A percentile compares a stretch with the other conserved stretches of the same genome.
Conservation (phyloP, 495 filamentous ascomycete genomes). For the Xylaria flabelliformis region DNA sequence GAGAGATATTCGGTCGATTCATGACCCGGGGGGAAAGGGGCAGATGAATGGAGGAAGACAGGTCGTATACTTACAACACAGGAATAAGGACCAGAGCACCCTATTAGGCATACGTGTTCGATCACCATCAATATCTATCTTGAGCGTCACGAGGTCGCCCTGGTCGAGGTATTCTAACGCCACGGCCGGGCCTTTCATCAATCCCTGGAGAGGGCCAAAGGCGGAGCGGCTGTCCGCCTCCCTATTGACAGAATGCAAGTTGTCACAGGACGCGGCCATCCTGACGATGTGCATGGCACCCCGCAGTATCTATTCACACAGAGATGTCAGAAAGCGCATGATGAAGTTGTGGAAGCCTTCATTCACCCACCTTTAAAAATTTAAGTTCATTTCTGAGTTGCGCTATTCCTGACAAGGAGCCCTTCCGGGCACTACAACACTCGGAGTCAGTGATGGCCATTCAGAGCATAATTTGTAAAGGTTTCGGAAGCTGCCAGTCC, state of each 20-base stretch:
- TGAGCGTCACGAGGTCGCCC: neutral
- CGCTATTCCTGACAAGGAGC: rapidly evolving
- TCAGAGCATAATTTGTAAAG: too few species aligned
- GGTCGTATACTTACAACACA: neutral
- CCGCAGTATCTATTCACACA: neutral
- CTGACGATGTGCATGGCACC: slow-evolving; percentile 18
- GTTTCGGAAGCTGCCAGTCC: too few species aligned
- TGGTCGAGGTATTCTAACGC: slow-evolving; percentile 18
- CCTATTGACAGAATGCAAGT: neutral
- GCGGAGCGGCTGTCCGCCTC: neutral
- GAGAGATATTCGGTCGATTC: too few species aligned
- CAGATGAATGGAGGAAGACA: neutral
- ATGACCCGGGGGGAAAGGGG: too few species aligned
- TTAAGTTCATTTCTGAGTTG: neutral
- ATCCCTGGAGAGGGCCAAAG: neutral
- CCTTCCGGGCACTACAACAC: neutral
- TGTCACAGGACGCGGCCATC: neutral
- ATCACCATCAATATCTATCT: neutral
- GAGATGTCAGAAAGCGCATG: neutral
- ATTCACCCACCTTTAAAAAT: neutral
- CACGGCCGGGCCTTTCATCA: neutral
- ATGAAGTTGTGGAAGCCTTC: too few species aligned
- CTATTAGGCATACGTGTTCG: neutral
- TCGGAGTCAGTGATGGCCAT: too few species aligned
- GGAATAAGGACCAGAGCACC: slow-evolving; percentile 16